Evolutionary conservation across 2,329 filamentous ascomycete species (phyloP).

Genomic region (Pseudocercospora fijiensis): DNA sequence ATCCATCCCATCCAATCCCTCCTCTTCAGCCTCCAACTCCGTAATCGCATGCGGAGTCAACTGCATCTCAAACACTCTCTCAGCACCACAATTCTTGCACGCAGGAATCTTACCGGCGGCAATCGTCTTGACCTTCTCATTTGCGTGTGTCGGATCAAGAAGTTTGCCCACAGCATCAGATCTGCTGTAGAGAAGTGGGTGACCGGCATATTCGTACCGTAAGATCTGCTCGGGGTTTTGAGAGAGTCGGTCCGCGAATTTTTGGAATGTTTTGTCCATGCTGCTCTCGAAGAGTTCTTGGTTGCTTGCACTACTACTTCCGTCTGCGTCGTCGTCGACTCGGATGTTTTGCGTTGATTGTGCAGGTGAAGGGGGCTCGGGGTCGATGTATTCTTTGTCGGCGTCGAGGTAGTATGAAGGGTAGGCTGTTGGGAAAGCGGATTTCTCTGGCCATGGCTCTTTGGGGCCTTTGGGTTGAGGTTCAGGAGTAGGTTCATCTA

Average conservation of each 20-base stretch:
- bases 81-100: constrained; percentile 72
- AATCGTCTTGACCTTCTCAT: constrained; percentile 24
- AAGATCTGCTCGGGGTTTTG: constrained; percentile 54
- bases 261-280: constrained; percentile 53
- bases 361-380: constrained; percentile 44
- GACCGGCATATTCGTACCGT: constrained; percentile 51
- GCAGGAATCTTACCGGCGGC: constrained; percentile 59
- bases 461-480: constrained; percentile 33
- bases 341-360: constrained; percentile 47
- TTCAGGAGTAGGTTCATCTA: constrained; percentile 30
- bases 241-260: constrained; percentile 52
- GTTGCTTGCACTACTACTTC: constrained; percentile 25
- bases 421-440: constrained; percentile 68
- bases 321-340: constrained; percentile 28
- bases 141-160: constrained; percentile 45
- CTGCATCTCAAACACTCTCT: constrained; percentile 86
- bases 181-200: constrained; percentile 72
- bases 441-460: constrained; percentile 73
- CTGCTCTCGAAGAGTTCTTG: constrained; percentile 49
- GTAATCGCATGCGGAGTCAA: constrained; percentile 86
- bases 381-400: constrained; percentile 83
- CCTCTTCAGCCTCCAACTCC: constrained; percentile 75
- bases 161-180: constrained; percentile 70
- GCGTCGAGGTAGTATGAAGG: constrained; percentile 79
- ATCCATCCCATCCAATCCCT: constrained; percentile 79